Conservation (phyloP, 495 filamentous ascomycete genomes). For the Aspergillus funiculosus region DNA sequence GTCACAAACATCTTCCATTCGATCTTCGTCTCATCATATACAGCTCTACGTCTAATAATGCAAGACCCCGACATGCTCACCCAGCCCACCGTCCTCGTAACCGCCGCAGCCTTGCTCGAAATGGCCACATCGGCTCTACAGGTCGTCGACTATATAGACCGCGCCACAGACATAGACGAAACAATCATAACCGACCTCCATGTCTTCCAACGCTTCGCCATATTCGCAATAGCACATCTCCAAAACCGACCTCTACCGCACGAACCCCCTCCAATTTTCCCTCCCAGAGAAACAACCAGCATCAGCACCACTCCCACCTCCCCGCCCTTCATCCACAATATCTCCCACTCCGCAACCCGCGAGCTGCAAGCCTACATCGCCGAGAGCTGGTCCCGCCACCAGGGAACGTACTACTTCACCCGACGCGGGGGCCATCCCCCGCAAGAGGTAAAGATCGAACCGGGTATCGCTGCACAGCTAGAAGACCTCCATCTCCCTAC, state of each 20-base stretch:
- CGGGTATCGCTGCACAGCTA: constrained; percentile 17
- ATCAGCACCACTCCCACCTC: neutral
- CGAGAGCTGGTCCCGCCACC: constrained; percentile 35
- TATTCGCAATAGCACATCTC: constrained; percentile 23
- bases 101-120: constrained; percentile 40
- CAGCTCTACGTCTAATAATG: constrained; percentile 30
- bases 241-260: constrained; percentile 4
- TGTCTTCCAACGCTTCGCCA: constrained; percentile 31
- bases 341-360: constrained; percentile 25
- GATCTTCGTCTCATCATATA: constrained; percentile 39
- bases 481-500: constrained; percentile 21
- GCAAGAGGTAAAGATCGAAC: constrained; percentile 30
- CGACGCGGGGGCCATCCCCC: constrained; percentile 31
- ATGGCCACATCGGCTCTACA: constrained; percentile 43
- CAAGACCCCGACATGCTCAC: constrained; percentile 29
- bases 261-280: neutral
- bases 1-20: constrained; percentile 38
- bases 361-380: constrained; percentile 36
- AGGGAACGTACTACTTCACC: constrained; percentile 39
- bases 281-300: neutral
- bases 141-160: constrained; percentile 49
- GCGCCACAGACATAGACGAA: constrained; percentile 21
- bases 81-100: constrained; percentile 33
- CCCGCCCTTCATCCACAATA: constrained; percentile 24
- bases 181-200: constrained; percentile 25